Evolutionary conservation across 2,329 filamentous ascomycete species (phyloP).

Genomic region (Cladobotryum protrusum): DNA sequence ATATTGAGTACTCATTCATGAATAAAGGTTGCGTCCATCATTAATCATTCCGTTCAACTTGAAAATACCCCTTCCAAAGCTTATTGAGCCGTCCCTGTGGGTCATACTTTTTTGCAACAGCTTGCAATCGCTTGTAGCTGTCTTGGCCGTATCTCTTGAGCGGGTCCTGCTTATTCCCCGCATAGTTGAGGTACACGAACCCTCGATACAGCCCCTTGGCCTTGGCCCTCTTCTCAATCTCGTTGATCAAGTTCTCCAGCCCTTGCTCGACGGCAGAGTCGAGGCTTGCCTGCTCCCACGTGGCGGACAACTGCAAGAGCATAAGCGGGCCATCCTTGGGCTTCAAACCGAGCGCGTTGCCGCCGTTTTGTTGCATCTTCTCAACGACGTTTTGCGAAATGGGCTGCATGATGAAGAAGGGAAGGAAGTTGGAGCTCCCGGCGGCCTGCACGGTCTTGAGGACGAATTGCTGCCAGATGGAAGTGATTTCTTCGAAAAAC

Average conservation of each 20-base stretch:
- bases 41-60: slow-evolving; percentile 4
- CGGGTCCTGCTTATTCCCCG: slow-evolving; percentile 30
- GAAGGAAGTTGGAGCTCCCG: slow-evolving; percentile 3
- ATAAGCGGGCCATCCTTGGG: slow-evolving; percentile 27
- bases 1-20: no score
- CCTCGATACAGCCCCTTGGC: slow-evolving; percentile 23
- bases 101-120: slow-evolving; percentile 22
- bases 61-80: slow-evolving; percentile 20
- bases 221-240: slow-evolving; percentile 21
- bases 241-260: slow-evolving; percentile 11
- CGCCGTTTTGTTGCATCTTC: slow-evolving; percentile 29
- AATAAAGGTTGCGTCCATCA: no score
- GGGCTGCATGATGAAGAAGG: slow-evolving; percentile 32
- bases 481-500: slow-evolving; percentile 22
- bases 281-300: slow-evolving; percentile 20
- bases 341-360: slow-evolving; percentile 36
- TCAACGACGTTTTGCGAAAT: slow-evolving; percentile 29
- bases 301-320: slow-evolving; percentile 24
- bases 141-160: slow-evolving; percentile 31
- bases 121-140: slow-evolving; percentile 23
- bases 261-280: slow-evolving; percentile 25
- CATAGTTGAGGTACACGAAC: slow-evolving; percentile 33
- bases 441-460: slow-evolving; percentile 12
- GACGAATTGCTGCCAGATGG: slow-evolving; percentile 19
- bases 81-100: slow-evolving; percentile 20